Evolutionary conservation across 768 basidiomycete genomes (phyloP).

Genomic region (Rhodotorula sphaerocarpa): DNA sequence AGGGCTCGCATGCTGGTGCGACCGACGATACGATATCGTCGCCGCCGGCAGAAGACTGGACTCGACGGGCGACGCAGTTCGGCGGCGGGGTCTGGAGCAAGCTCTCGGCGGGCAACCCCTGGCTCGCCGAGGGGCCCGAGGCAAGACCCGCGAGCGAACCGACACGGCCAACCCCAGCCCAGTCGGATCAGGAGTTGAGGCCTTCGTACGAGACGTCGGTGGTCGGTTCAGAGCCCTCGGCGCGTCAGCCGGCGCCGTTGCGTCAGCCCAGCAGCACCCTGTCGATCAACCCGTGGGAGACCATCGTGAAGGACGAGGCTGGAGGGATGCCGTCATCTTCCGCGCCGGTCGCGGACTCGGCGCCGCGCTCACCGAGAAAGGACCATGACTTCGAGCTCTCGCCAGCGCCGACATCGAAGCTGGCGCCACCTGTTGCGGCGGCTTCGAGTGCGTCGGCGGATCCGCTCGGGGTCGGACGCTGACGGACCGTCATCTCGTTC

Average conservation of each 20-base stretch:
- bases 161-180: too few species aligned
- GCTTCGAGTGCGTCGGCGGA: neutral
- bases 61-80: neutral
- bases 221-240: too few species aligned
- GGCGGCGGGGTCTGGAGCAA: conserved; percentile 13
- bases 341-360: too few species aligned
- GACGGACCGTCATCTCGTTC: too few species aligned
- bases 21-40: neutral
- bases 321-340: neutral
- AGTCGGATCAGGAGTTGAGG: too few species aligned
- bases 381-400: too few species aligned
- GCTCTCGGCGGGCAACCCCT: conserved; percentile 20
- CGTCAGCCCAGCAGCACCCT: conserved; percentile 20
- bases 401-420: too few species aligned
- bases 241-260: neutral
- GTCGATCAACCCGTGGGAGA: conserved; percentile 26
- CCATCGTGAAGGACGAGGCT: conserved; percentile 14
- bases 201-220: neutral
- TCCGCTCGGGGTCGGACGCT: neutral
- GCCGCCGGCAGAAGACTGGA: neutral
- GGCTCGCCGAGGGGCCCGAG: conserved; percentile 7
- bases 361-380: too few species aligned
- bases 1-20: neutral
- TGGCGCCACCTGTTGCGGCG: neutral
- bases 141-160: neutral